Evolutionary conservation across 2,329 filamentous ascomycete species (phyloP).

Genomic region (Fusarium nisikadoi): DNA sequence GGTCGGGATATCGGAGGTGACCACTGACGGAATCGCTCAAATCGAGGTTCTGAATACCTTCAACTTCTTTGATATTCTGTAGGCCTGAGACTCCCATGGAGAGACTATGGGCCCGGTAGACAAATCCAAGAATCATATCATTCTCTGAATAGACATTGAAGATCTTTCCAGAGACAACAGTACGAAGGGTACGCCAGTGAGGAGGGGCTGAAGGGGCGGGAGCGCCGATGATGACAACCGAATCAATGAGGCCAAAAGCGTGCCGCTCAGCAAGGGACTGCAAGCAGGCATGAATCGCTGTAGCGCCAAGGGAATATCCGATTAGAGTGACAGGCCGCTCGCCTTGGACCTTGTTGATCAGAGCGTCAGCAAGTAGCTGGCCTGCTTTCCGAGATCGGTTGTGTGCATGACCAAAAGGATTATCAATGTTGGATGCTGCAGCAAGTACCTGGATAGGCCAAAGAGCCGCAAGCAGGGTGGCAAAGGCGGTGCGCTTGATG

Average conservation of each 20-base stretch:
- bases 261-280: slow-evolving; percentile 78
- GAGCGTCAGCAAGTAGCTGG: slow-evolving; percentile 80
- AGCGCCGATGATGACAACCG: slow-evolving; percentile 83
- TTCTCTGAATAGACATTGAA: slow-evolving; percentile 91
- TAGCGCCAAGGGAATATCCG: slow-evolving; percentile 83
- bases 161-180: slow-evolving; percentile 81
- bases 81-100: slow-evolving; percentile 87
- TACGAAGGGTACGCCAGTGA: slow-evolving; percentile 81
- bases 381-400: slow-evolving; percentile 84
- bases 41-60: slow-evolving; percentile 70
- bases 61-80: slow-evolving; percentile 74
- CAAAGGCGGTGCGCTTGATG: slow-evolving; percentile 76
- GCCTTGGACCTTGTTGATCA: slow-evolving; percentile 84
- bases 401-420: slow-evolving; percentile 82
- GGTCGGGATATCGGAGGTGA: slow-evolving; percentile 62
- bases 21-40: slow-evolving; percentile 64
- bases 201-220: slow-evolving; percentile 77
- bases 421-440: slow-evolving; percentile 77
- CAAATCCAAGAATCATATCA: slow-evolving; percentile 86
- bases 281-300: slow-evolving; percentile 85
- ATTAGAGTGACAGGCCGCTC: slow-evolving; percentile 83
- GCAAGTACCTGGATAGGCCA: slow-evolving; percentile 76
- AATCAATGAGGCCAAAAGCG: slow-evolving; percentile 86
- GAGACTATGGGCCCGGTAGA: slow-evolving; percentile 86
- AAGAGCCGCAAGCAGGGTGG: slow-evolving; percentile 73